phyloP scores from a whole-genome alignment of 2,329 filamentous ascomycete genomes.

The Xylaria hypoxylon region DNA sequence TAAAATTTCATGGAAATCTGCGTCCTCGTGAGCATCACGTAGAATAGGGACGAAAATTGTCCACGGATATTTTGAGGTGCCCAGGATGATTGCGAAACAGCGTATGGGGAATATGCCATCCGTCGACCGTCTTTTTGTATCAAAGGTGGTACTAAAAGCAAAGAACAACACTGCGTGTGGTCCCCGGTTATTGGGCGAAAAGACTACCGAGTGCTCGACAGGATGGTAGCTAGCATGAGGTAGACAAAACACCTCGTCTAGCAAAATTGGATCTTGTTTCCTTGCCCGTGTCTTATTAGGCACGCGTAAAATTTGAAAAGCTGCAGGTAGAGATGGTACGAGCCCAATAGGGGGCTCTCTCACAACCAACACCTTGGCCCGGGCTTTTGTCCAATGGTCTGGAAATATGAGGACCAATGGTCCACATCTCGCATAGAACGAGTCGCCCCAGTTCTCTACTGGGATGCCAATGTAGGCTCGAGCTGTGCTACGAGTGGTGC shows the following conservation, averaged over 20 bases:
- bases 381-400: slow-evolving; percentile 21
- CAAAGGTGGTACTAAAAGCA: not conserved
- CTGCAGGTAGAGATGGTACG: not conserved
- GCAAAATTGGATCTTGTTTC: slow-evolving; percentile 14
- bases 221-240: slow-evolving; percentile 8
- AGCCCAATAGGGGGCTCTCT: slow-evolving; percentile 16
- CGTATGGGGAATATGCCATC: slow-evolving; percentile 7
- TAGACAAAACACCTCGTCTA: slow-evolving; percentile 28
- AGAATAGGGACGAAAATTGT: slow-evolving; percentile 26
- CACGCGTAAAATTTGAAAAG: slow-evolving; percentile 17
- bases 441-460: slow-evolving; percentile 8
- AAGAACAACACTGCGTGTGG: slow-evolving; percentile 21
- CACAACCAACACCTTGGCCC: slow-evolving; percentile 10
- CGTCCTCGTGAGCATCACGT: slow-evolving; percentile 8
- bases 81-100: slow-evolving; percentile 23
- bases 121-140: not conserved
- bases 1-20: slow-evolving; percentile 24
- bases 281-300: slow-evolving; percentile 11
- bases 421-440: slow-evolving; percentile 22
- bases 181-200: slow-evolving; percentile 3
- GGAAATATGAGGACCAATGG: slow-evolving; percentile 24
- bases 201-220: slow-evolving; percentile 11
- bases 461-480: slow-evolving; percentile 23
- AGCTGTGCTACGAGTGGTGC: slow-evolving; percentile 10
- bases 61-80: slow-evolving; percentile 18